A percentile compares a stretch with the other conserved stretches of the same genome.
These are phyloP conservation scores for Neurospora sp. DNA, from an alignment of 495 filamentous ascomycete genomes.

Conservation along the genomic window DNA sequence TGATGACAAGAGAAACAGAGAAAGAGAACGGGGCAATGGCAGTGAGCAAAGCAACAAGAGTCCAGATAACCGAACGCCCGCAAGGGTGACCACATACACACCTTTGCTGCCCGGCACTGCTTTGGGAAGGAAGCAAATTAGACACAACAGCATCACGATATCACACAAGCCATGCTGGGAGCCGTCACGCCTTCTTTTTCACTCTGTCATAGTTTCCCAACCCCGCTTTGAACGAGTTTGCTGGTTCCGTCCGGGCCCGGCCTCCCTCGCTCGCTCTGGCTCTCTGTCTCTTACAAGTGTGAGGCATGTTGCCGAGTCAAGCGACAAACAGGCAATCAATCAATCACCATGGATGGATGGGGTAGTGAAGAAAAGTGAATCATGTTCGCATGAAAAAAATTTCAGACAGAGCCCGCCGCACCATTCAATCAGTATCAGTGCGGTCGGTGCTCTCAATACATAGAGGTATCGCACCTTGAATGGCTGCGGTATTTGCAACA, in stretches of 20 bases:
- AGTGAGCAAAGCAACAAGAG: conserved; percentile 3
- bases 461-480: neutral
- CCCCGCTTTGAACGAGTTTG: neutral
- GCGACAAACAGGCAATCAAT: neutral
- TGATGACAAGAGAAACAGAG: neutral
- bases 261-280: neutral
- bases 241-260: neutral
- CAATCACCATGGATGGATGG: neutral
- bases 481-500: neutral
- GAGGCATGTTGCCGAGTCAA: neutral
- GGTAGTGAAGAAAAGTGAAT: neutral
- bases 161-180: conserved; percentile 13
- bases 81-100: neutral
- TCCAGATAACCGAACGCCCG: neutral
- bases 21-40: neutral
- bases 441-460: neutral
- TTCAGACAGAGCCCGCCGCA: neutral
- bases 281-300: neutral
- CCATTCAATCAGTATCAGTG: neutral
- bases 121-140: conserved; percentile 2
- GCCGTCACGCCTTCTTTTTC: conserved; percentile 2
- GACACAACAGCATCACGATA: conserved; percentile 11
- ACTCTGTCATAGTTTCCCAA: neutral
- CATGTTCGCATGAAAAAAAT: neutral
- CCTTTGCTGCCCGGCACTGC: neutral